Base-by-base conservation (phyloP, 208 protist species). In the Trypanosoma theileri region DNA sequence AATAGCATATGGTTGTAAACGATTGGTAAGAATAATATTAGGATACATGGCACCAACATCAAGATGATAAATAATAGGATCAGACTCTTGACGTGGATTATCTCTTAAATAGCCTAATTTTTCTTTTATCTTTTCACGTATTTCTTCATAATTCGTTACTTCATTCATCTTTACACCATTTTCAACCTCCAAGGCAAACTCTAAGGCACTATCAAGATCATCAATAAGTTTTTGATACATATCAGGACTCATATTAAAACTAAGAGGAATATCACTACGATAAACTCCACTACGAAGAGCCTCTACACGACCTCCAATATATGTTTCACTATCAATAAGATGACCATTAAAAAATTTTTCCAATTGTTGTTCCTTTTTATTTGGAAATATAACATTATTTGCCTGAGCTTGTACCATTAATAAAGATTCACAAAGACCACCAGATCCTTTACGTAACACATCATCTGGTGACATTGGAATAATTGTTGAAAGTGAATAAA, bases 21-120 rank as follows among this genome's bases (percentile, higher is more conserved):
- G 87, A 74, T 99, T 99, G 0, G 99, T 99, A 13, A 99, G 82
- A 75, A 99, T 99, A 81, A 99, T 99, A 80, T 99, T 99, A 0
- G 99, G 99, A 89, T 99, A 99, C 99, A 99, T 99, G 28, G 99
- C 99, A 24, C 91, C 93, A 7, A 99, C 99, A 70, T 99, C 99
- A 1, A 99, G 79, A 84, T 99, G 99, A 75, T 99, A 99, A 54
- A 99, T 99, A 19, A 99, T 67, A 1, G 99, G 99, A 28, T 72
- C 73, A 58, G 84, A 84, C 52, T 83, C 51, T 59, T 80, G 90
- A 10, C 90, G 86, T 8, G 97, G 97, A 14, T 79, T 56, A 55
- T 98, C 88, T n/a, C 91, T 77, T 16, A 99, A 80, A 4, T 50
- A 62, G 16, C 74, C 55, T 0, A 99, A 90, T 66, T 91, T 80